A percentile compares a stretch with the other conserved stretches of the same genome.
Conservation (phyloP, 2,329 filamentous ascomycete genomes). For the Monilinia fructigena region DNA sequence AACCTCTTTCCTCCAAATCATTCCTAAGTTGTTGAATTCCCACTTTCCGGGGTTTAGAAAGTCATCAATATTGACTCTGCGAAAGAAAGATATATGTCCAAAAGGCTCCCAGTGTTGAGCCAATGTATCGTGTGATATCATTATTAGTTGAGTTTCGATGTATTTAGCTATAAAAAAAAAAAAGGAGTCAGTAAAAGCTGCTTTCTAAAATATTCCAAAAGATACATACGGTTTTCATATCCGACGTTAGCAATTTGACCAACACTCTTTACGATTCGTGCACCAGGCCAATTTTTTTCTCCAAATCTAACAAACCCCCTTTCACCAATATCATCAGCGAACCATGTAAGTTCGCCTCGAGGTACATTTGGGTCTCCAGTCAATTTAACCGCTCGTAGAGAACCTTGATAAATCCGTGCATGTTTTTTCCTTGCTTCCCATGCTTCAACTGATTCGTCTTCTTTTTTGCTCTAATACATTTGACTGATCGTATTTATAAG, state of each 20-base stretch:
- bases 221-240: conserved; percentile 66
- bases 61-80: conserved; percentile 58
- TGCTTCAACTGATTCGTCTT: conserved; percentile 47
- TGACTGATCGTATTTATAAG: conserved; percentile 43
- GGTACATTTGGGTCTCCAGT: conserved; percentile 91
- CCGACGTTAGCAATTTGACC: conserved; percentile 76
- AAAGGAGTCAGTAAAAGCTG: conserved; percentile 1
- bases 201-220: conserved; percentile 8
- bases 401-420: conserved; percentile 58
- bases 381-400: conserved; percentile 81
- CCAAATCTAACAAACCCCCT: conserved; percentile 63
- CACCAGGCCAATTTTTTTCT: conserved; percentile 70
- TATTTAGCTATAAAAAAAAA: conserved; percentile 69
- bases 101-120: conserved; percentile 78
- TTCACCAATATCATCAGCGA: conserved; percentile 72
- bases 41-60: conserved; percentile 39
- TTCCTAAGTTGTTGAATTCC: neutral
- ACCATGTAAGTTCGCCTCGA: conserved; percentile 78
- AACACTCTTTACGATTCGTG: conserved; percentile 67
- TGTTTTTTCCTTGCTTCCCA: conserved; percentile 48
- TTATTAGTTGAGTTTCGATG: conserved; percentile 71
- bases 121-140: conserved; percentile 73
- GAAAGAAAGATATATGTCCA: conserved; percentile 59
- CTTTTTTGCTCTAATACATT: conserved; percentile 43
- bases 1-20: neutral